phyloP scores from a whole-genome alignment of 805 yeast genomes.

The Hanseniaspora clermontiae region DNA sequence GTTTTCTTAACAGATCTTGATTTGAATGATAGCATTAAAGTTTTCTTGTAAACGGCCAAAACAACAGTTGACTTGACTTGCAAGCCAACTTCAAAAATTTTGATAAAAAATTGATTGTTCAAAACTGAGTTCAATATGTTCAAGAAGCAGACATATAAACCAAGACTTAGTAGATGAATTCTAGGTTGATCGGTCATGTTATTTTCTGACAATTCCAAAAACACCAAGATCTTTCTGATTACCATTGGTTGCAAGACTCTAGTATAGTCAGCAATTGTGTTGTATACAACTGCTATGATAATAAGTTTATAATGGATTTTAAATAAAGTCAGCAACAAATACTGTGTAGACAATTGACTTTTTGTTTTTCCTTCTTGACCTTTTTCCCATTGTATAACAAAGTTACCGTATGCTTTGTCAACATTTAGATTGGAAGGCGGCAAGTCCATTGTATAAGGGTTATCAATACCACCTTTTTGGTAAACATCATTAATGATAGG shows the following conservation, averaged over 20 bases:
- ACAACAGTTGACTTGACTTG: conserved; percentile 53
- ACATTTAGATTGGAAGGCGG: conserved; percentile 32
- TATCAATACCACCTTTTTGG: conserved; percentile 29
- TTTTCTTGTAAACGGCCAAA: conserved; percentile 54
- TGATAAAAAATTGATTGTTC: conserved; percentile 57
- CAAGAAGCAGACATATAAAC: conserved; percentile 49
- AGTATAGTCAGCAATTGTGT: conserved; percentile 30
- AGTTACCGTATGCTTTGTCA: conserved; percentile 22
- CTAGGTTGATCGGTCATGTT: conserved; percentile 31
- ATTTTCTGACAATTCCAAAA: conserved; percentile 27
- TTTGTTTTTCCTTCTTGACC: conserved; percentile 16
- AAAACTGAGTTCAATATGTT: conserved; percentile 50
- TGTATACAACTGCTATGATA: conserved; percentile 27
- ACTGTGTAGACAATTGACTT: conserved; percentile 21
- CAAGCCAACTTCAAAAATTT: conserved; percentile 48
- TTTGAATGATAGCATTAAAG: conserved; percentile 51
- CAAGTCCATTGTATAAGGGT: conserved; percentile 32
- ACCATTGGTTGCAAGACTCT: conserved; percentile 46
- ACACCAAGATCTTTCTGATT: conserved; percentile 36
- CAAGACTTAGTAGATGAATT: conserved; percentile 49
- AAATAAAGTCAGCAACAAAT: conserved; percentile 28
- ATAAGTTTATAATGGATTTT: conserved; percentile 31
- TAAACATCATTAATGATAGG: conserved; percentile 32
- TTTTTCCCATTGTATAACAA: conserved; percentile 30
- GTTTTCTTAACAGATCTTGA: conserved; percentile 48